Percentiles rank a stretch among this genome's conserved stretches.
phyloP scores from a whole-genome alignment of 768 basidiomycete genomes.

The Ramaria sp. region DNA sequence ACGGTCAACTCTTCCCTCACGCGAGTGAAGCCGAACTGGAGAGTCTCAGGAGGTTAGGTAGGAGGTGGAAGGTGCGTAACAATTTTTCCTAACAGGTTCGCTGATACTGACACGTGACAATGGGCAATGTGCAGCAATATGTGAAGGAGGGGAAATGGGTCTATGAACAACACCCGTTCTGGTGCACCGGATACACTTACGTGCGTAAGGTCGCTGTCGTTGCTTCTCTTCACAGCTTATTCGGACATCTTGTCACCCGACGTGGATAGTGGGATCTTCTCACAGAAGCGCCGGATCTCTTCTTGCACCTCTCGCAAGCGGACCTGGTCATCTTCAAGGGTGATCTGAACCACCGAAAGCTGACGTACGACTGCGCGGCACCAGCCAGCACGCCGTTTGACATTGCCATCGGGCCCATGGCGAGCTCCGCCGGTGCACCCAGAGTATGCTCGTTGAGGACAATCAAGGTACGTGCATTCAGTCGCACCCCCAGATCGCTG shows the following conservation, averaged over 20 bases:
- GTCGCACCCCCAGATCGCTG: neutral
- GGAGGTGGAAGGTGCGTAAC: constrained; percentile 65
- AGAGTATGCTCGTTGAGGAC: constrained; percentile 80
- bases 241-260: too few relatives aligned
- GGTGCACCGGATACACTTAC: constrained; percentile 92
- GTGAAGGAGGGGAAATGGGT: constrained; percentile 89
- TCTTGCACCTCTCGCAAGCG: constrained; percentile 81
- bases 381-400: constrained; percentile 84
- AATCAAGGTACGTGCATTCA: constrained; percentile 40
- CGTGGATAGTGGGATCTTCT: constrained; percentile 54
- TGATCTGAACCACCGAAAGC: constrained; percentile 85
- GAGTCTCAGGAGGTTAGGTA: constrained; percentile 66
- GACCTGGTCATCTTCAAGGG: constrained; percentile 92
- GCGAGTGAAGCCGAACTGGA: constrained; percentile 71
- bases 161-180: constrained; percentile 90
- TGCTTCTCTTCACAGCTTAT: neutral
- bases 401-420: constrained; percentile 86
- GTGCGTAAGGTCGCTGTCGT: constrained; percentile 14
- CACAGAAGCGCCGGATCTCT: constrained; percentile 79
- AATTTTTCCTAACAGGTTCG: neutral
- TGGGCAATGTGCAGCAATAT: constrained; percentile 40
- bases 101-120: neutral
- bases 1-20: constrained; percentile 85
- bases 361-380: constrained; percentile 80
- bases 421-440: constrained; percentile 78